These are phyloP conservation scores for Leccinum obscurum DNA, from an alignment of 768 basidiomycete species.

Conservation along the genomic window DNA sequence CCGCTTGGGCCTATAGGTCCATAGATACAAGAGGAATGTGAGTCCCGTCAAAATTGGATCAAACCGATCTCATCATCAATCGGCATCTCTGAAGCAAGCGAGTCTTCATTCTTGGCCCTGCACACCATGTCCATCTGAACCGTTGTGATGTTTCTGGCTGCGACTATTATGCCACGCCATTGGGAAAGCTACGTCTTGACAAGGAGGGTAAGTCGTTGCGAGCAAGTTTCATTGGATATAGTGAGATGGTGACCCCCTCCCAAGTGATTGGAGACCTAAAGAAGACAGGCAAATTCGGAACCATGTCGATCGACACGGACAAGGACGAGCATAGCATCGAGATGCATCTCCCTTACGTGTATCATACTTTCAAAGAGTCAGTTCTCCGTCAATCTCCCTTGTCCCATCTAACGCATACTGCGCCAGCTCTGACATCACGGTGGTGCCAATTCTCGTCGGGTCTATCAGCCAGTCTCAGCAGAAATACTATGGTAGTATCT, in stretches of 20 bases:
- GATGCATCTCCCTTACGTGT: slow-evolving; percentile 93
- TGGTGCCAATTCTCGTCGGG: slow-evolving; percentile 93
- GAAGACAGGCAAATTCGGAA: slow-evolving; percentile 50
- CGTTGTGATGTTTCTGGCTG: slow-evolving; percentile 88
- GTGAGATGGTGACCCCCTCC: slow-evolving; percentile 8
- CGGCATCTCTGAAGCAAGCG: slow-evolving; percentile 58
- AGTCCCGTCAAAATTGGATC: slow-evolving; percentile 28
- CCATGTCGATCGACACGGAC: slow-evolving; percentile 67
- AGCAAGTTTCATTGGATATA: neutral
- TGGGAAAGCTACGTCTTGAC: slow-evolving; percentile 83
- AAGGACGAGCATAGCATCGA: slow-evolving; percentile 97
- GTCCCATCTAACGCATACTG: slow-evolving; percentile 5
- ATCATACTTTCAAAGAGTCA: slow-evolving; percentile 82
- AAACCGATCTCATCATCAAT: slow-evolving; percentile 9
- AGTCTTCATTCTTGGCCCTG: slow-evolving; percentile 94
- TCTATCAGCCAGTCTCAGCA: slow-evolving; percentile 64
- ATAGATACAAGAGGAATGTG: slow-evolving; percentile 84
- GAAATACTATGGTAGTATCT: slow-evolving; percentile 58
- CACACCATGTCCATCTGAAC: slow-evolving; percentile 86
- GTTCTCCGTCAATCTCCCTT: slow-evolving; percentile 11
- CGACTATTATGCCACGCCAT: slow-evolving; percentile 75
- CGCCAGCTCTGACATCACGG: slow-evolving; percentile 65
- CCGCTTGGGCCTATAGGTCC: slow-evolving; percentile 94
- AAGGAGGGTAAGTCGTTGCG: slow-evolving; percentile 57
- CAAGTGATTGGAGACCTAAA: slow-evolving; percentile 20